Evolutionary conservation across 352 stramenopile genomes (phyloP), one percentile per base, ranked within the genome.

Genomic region (Thraustochytrium sp.): DNA sequence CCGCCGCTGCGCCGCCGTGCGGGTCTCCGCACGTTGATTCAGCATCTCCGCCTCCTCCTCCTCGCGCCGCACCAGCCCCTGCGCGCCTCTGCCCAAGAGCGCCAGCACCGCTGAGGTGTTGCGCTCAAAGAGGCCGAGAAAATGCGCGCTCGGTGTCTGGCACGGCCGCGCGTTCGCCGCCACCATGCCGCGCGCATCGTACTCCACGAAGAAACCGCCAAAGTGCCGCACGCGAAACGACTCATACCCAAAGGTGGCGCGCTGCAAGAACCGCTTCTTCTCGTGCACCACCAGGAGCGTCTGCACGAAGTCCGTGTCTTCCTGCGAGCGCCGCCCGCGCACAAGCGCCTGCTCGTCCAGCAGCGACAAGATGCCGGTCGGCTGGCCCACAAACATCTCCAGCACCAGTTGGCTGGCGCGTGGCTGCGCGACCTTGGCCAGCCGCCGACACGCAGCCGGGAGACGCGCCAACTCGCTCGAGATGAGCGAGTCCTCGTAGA

Each of bases 231-330:
- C 68, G 5, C 40, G 5, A 26, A 80, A 80, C 23, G 48, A 65
- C 9, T 63, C 31, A 31, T 80, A 80, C 13, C 68, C 68, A 80
- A 80, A 80, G 21, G 31, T 80, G 13, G 68, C 68, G 29, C 68
- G 68, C 34, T 80, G 68, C 31, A 55, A 51, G 2, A 72, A 51
- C 29, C 53, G 48, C 23, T 80, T 80, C 11, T 42, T 64, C 31
- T 80, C 68, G 18, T 80, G 68, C 26, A 64, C 44, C 18, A 72
- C 0, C 13, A 55, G 31, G 9, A 80, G 48, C 21, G 23, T 31
- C 2, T 55, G 31, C 31, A 80, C 68, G 26, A 80, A 64, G 2
- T 80, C 68, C 18, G 42, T 42, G 38, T 80, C 68, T 16, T 80
- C 40, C 21, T 72, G 68, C 9, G 46, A 18, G 4, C 38, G 68